Conservation (phyloP, 2,329 filamentous ascomycete species). For the Pezizomycotina sp. region DNA sequence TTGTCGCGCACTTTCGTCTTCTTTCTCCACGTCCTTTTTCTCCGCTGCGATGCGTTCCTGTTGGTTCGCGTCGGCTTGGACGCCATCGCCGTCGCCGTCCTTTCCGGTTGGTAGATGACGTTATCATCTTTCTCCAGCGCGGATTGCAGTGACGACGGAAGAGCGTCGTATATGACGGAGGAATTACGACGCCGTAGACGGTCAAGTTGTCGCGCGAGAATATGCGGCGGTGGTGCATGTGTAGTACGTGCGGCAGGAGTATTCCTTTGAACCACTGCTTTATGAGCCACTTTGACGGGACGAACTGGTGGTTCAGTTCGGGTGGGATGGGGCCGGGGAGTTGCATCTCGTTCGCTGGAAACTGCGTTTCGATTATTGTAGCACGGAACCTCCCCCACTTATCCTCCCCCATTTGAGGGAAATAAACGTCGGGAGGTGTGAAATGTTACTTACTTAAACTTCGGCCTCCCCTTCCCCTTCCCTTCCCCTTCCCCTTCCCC, state of each 20-base stretch:
- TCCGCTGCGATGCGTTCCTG: background rate
- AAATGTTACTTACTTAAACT: constrained; percentile 12
- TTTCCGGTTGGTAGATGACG: no score
- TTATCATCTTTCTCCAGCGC: constrained; percentile 7
- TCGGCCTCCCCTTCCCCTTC: constrained; percentile 7
- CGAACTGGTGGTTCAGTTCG: constrained; percentile 15
- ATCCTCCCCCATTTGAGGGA: background rate
- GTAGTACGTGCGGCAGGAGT: constrained; percentile 13
- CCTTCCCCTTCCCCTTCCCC: constrained; percentile 1
- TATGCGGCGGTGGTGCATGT: constrained; percentile 13
- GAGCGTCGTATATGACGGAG: constrained; percentile 9
- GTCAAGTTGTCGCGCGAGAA: constrained; percentile 18
- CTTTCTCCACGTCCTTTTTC: constrained; percentile 5
- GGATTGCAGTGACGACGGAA: constrained; percentile 8
- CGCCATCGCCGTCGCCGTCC: no score
- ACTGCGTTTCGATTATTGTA: background rate
- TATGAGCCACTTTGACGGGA: constrained; percentile 18
- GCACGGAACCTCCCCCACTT: background rate
- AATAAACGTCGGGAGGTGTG: no score
- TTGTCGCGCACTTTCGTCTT: constrained; percentile 8
- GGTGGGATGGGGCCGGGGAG: constrained; percentile 16
- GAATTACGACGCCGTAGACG: constrained; percentile 15
- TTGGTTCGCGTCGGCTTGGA: no score
- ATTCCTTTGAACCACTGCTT: constrained; percentile 17
- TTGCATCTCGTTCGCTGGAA: constrained; percentile 17